Percentiles rank a stretch among this genome's conserved stretches.
phyloP scores from a whole-genome alignment of 2,329 filamentous ascomycete genomes.

The Hirsutella rhossiliensis region DNA sequence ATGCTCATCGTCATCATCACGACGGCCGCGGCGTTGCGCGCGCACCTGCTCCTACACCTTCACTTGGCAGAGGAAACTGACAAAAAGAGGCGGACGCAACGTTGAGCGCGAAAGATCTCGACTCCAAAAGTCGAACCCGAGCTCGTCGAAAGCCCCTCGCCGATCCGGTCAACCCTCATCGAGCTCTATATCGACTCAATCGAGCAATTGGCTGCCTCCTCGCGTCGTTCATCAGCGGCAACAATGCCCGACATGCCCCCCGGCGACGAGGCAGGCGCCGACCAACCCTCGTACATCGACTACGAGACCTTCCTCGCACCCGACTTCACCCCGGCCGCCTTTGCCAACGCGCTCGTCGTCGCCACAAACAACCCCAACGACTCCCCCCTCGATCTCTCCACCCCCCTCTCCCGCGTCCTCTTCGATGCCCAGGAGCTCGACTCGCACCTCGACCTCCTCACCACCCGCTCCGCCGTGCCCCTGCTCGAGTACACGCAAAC shows the following conservation, averaged over 20 bases:
- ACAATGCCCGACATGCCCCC: not conserved
- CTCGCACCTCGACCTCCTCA: slow-evolving; percentile 84
- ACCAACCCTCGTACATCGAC: slow-evolving; percentile 81
- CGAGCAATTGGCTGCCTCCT: not conserved
- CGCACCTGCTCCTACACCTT: no score
- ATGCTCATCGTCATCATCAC: no score
- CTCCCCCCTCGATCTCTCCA: slow-evolving; percentile 82
- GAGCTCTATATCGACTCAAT: not conserved
- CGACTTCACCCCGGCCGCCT: slow-evolving; percentile 65
- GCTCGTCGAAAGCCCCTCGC: no score
- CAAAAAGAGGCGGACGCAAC: no score
- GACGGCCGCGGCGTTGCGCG: no score
- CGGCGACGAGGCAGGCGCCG: slow-evolving; percentile 16
- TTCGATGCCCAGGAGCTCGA: slow-evolving; percentile 97
- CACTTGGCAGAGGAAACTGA: no score
- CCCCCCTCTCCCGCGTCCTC: slow-evolving; percentile 81
- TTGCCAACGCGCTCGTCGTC: slow-evolving; percentile 82
- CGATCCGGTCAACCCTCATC: no score
- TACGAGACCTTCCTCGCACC: slow-evolving; percentile 84
- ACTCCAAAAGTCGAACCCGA: no score
- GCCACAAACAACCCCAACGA: slow-evolving; percentile 88
- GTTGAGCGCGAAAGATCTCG: no score
- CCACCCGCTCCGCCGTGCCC: slow-evolving; percentile 71
- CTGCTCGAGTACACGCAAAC: slow-evolving; percentile 66
- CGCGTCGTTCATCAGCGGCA: not conserved